These are phyloP conservation scores for Phytophthora multivora DNA, from an alignment of 352 stramenopile genomes.

Conservation along the genomic window DNA sequence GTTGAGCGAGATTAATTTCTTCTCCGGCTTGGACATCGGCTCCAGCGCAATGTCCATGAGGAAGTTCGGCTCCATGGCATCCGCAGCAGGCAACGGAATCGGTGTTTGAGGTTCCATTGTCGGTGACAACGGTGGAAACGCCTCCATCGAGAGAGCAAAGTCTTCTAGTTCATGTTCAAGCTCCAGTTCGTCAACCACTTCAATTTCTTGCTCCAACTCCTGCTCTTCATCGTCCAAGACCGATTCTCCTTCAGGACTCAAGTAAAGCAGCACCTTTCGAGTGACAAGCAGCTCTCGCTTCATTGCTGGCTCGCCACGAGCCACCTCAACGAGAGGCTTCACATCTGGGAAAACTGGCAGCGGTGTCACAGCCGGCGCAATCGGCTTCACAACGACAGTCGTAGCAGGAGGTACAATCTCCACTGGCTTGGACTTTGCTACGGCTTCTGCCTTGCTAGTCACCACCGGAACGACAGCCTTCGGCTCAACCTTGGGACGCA, in stretches of 20 bases:
- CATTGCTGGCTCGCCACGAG: slow-evolving; percentile 22
- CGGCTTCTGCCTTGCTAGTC: slow-evolving; percentile 9
- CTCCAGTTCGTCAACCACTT: slow-evolving; percentile 15
- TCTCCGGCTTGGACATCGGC: slow-evolving; percentile 32
- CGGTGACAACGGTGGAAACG: slow-evolving; percentile 27
- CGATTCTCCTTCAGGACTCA: slow-evolving; percentile 18
- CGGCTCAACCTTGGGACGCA: slow-evolving; percentile 8
- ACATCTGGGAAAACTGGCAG: slow-evolving; percentile 22
- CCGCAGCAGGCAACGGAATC: slow-evolving; percentile 2
- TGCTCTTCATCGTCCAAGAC: slow-evolving; percentile 19
- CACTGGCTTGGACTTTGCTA: slow-evolving; percentile 7
- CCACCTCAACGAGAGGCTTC: slow-evolving; percentile 33
- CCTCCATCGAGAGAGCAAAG: slow-evolving; percentile 18
- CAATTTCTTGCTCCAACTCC: slow-evolving; percentile 17
- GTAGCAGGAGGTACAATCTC: slow-evolving; percentile 1
- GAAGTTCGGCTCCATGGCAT: slow-evolving; percentile 39
- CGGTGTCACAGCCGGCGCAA: slow-evolving; percentile 6
- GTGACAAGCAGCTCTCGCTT: slow-evolving; percentile 29
- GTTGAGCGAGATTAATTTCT: slow-evolving; percentile 21
- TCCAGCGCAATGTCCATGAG: slow-evolving; percentile 47
- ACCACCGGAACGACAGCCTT: slow-evolving; percentile 12
- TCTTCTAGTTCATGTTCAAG: slow-evolving; percentile 20
- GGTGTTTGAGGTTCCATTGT: slow-evolving; percentile 12
- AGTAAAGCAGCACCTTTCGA: slow-evolving; percentile 42
- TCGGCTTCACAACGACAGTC: slow-evolving; percentile 13